Percentiles rank a stretch among this genome's conserved stretches.
Evolutionary conservation across 495 filamentous ascomycete species (phyloP).

Genomic region (Cercophora samala): DNA sequence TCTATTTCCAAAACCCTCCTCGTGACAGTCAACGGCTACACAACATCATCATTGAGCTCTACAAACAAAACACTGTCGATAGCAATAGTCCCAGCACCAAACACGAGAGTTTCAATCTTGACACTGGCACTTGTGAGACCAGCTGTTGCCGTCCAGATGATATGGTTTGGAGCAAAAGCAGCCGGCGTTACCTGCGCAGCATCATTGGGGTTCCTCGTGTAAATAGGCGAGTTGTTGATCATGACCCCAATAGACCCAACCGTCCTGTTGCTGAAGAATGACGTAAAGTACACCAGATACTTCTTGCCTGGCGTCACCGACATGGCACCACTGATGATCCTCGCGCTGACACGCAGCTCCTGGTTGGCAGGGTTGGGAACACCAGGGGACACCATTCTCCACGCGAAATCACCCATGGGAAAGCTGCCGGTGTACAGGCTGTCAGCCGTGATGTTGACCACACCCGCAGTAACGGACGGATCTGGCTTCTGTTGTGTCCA

Average conservation of each 20-base stretch:
- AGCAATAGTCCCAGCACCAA: background rate
- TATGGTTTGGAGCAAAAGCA: background rate
- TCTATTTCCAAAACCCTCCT: too few relatives aligned
- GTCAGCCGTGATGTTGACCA: background rate
- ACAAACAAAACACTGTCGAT: background rate
- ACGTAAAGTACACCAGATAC: conserved; percentile 12
- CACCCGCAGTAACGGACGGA: background rate
- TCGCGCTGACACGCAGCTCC: conserved; percentile 10
- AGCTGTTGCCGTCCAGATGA: background rate
- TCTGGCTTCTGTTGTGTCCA: conserved; percentile 12
- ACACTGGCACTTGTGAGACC: background rate
- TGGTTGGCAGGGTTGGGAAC: background rate
- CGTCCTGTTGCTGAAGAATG: conserved; percentile 2
- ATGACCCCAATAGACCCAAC: conserved; percentile 15
- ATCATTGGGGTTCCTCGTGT: conserved; percentile 5
- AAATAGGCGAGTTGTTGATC: conserved; percentile 14
- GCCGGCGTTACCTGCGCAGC: background rate
- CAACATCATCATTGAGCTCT: background rate
- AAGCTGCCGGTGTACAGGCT: background rate
- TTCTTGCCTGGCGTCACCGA: background rate
- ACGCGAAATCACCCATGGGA: conserved; percentile 1
- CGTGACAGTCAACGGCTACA: too few relatives aligned
- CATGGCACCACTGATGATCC: conserved; percentile 3
- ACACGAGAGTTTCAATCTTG: background rate
- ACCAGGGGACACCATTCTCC: conserved; percentile 2